These are phyloP conservation scores for Penicillium soppii DNA, from an alignment of 495 filamentous ascomycete genomes.

Conservation along the genomic window DNA sequence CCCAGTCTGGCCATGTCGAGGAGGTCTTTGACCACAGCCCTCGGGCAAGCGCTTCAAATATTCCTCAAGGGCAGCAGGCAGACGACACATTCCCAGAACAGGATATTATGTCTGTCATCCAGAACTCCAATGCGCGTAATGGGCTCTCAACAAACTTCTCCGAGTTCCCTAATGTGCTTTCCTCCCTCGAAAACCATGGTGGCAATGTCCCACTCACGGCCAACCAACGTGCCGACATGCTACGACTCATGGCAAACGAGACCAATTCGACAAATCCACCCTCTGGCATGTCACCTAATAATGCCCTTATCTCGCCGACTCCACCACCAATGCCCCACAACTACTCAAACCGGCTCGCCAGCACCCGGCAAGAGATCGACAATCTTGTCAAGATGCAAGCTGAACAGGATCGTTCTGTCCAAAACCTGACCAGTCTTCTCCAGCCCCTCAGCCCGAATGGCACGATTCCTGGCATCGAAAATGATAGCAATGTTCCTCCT, in stretches of 20 bases:
- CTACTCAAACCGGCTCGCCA: constrained; percentile 52
- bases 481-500: constrained; percentile 38
- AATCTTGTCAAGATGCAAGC: constrained; percentile 68
- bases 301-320: constrained; percentile 59
- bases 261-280: constrained; percentile 30
- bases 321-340: constrained; percentile 59
- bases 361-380: constrained; percentile 71
- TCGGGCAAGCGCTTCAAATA: constrained; percentile 21
- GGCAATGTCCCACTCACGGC: constrained; percentile 68
- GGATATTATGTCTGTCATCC: constrained; percentile 86
- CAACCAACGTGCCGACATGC: constrained; percentile 76
- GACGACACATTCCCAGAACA: constrained; percentile 49
- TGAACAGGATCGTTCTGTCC: constrained; percentile 69
- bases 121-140: constrained; percentile 70
- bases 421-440: constrained; percentile 66
- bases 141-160: constrained; percentile 46
- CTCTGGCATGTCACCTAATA: constrained; percentile 32
- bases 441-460: constrained; percentile 79
- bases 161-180: constrained; percentile 76
- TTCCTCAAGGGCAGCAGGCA: constrained; percentile 15
- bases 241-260: constrained; percentile 71
- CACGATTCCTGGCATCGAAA: constrained; percentile 69
- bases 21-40: constrained; percentile 46
- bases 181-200: constrained; percentile 61
- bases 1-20: constrained; percentile 41